A percentile compares a stretch with the other conserved stretches of the same genome.
Conservation (phyloP, 2,329 filamentous ascomycete genomes). For the Fusarium marasasianum region DNA sequence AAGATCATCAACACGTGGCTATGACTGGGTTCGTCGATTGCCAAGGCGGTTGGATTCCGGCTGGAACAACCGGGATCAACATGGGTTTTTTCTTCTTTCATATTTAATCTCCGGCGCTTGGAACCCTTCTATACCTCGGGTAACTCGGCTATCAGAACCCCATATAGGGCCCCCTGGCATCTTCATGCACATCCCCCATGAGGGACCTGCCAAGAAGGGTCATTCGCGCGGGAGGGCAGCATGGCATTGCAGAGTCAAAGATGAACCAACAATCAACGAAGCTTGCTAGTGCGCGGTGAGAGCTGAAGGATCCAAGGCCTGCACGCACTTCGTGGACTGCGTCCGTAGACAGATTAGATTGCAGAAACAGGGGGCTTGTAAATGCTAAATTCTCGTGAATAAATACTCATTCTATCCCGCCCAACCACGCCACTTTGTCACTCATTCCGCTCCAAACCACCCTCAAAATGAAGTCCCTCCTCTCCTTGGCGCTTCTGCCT, state of each 20-base stretch:
- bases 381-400: background rate
- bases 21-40: background rate
- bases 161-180: background rate
- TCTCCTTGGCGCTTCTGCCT: conserved; percentile 24
- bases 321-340: background rate
- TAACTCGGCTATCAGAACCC: background rate
- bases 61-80: background rate
- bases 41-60: background rate
- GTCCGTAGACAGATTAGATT: background rate
- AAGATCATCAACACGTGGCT: conserved; percentile 1
- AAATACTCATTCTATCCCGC: conserved; percentile 1
- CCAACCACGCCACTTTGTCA: background rate
- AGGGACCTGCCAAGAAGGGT: background rate
- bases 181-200: background rate
- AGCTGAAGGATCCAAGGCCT: background rate
- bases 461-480: conserved; percentile 30
- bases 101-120: conserved; percentile 15
- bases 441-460: background rate
- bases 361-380: background rate
- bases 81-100: background rate
- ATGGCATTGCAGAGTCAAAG: background rate
- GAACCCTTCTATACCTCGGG: background rate
- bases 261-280: background rate
- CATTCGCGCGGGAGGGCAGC: background rate
- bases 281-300: conserved; percentile 7